These are phyloP conservation scores for Cymbidium sinense DNA, from an alignment of 106 monocot genomes.

Conservation along the genomic window DNA sequence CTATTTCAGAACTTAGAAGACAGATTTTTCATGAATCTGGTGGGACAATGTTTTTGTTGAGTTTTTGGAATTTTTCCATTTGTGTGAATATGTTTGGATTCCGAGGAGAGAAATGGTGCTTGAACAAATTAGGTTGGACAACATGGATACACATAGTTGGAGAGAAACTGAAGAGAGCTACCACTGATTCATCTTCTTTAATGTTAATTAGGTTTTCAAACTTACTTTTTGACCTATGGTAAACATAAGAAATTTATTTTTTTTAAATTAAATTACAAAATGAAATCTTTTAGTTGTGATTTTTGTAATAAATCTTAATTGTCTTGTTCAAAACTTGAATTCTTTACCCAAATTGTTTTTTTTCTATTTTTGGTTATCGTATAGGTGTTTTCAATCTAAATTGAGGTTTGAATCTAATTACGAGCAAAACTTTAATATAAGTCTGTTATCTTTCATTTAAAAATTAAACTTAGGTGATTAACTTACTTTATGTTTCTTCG, in stretches of 20 bases:
- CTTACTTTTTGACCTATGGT: background rate
- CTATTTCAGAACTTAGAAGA: background rate
- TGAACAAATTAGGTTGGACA: constrained; percentile 1
- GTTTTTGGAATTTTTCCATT: background rate
- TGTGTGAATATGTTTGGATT: background rate
- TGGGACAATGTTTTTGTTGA: background rate
- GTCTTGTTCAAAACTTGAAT: too few relatives aligned
- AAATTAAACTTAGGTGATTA: too few relatives aligned
- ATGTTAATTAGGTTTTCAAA: background rate
- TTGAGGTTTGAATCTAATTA: too few relatives aligned
- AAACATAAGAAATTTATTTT: background rate
- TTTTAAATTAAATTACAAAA: background rate
- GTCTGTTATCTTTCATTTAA: too few relatives aligned
- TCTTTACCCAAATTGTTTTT: too few relatives aligned
- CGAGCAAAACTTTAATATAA: too few relatives aligned
- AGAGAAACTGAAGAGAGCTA: background rate
- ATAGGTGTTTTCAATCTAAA: too few relatives aligned
- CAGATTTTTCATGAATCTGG: background rate
- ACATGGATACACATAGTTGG: background rate
- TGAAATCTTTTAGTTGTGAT: too few relatives aligned
- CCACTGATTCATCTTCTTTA: background rate
- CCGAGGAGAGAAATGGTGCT: background rate
- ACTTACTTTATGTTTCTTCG: too few relatives aligned
- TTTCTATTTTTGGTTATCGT: too few relatives aligned
- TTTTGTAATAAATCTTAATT: too few relatives aligned